phyloP scores from a whole-genome alignment of 441 rosid genomes.

The Aleurites moluccanus region DNA sequence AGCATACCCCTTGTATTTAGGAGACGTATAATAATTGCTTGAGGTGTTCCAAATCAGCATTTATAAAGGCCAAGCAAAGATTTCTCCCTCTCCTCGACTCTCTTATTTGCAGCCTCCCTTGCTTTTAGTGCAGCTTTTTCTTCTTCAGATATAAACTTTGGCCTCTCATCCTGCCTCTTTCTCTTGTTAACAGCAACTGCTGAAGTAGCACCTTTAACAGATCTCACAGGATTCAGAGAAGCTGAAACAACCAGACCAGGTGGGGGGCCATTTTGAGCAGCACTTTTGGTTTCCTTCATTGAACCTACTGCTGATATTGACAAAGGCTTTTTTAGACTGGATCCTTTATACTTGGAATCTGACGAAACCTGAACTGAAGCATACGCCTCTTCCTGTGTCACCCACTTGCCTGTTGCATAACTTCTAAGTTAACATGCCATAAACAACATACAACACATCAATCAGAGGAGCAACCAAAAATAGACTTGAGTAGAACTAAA shows the following conservation, averaged over 20 bases:
- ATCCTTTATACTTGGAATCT: slow-evolving; percentile 37
- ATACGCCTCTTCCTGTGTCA: slow-evolving; percentile 79
- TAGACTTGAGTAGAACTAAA: neutral
- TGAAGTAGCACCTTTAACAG: slow-evolving; percentile 67
- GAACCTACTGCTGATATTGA: slow-evolving; percentile 35
- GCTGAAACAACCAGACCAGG: slow-evolving; percentile 70
- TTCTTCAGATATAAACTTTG: slow-evolving; percentile 65
- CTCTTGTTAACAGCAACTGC: slow-evolving; percentile 66
- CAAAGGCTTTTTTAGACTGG: slow-evolving; percentile 39
- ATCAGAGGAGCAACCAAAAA: neutral
- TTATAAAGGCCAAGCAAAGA: slow-evolving; percentile 82
- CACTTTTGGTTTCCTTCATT: slow-evolving; percentile 31
- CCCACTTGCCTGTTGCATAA: slow-evolving; percentile 82
- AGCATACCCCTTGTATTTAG: slow-evolving; percentile 15
- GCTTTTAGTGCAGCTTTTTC: slow-evolving; percentile 84
- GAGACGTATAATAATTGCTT: too few relatives aligned
- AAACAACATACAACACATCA: slow-evolving; percentile 5
- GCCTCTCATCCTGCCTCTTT: slow-evolving; percentile 65
- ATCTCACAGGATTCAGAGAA: slow-evolving; percentile 59
- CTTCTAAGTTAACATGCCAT: slow-evolving; percentile 28
- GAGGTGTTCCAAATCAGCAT: slow-evolving; percentile 36
- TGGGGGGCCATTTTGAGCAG: slow-evolving; percentile 37
- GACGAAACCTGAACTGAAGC: slow-evolving; percentile 44
- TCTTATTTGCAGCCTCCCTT: slow-evolving; percentile 75
- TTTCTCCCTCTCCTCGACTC: slow-evolving; percentile 90